Percentiles rank a stretch among this genome's conserved stretches.
Evolutionary conservation across 2,329 filamentous ascomycete genomes (phyloP).

Genomic region (Talaromyces sp.): DNA sequence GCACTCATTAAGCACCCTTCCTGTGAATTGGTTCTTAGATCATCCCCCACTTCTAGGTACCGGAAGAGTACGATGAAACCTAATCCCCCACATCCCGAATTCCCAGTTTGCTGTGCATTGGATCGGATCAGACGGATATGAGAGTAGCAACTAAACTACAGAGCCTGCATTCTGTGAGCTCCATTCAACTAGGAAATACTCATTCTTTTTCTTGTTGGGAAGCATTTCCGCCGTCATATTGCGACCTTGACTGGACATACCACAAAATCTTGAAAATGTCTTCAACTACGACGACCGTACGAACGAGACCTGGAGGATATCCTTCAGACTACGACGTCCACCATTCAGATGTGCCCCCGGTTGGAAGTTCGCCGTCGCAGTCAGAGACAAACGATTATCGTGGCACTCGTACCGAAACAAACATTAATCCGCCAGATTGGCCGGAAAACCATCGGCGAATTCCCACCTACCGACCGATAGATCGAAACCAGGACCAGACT

Average conservation of each 20-base stretch:
- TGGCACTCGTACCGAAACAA: not conserved
- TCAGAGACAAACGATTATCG: not conserved
- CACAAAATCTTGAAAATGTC: constrained; percentile 1
- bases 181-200: not conserved
- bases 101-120: not conserved
- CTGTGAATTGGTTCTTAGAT: not conserved
- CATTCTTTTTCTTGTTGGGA: not conserved
- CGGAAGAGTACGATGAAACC: not conserved
- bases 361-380: not conserved
- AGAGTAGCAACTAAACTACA: not conserved
- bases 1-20: not conserved
- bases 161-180: not conserved
- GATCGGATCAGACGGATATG: not conserved
- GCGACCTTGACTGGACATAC: not conserved
- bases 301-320: constrained; percentile 3
- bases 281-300: not conserved
- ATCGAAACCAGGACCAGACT: constrained; percentile 38
- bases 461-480: constrained; percentile 45
- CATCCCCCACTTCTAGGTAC: not conserved
- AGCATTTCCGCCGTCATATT: not conserved
- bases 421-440: constrained; percentile 36
- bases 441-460: constrained; percentile 45
- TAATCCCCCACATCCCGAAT: not conserved
- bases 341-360: constrained; percentile 17
- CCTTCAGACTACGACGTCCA: constrained; percentile 10